Base-by-base conservation (phyloP, 1,284 basidiomycete species). In the Rhizoctonia solani region DNA sequence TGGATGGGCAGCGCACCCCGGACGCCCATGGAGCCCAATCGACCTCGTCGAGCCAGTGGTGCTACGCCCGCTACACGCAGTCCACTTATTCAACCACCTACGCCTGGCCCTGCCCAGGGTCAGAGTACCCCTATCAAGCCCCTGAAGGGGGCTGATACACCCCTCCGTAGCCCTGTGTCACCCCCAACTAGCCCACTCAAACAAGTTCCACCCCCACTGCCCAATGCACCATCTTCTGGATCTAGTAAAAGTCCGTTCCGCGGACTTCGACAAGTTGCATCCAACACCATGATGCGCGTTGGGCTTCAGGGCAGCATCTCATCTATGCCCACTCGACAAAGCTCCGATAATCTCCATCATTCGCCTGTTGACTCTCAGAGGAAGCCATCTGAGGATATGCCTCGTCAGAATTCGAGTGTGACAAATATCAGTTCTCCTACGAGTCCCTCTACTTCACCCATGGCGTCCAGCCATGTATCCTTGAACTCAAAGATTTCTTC, bases 401-500 rank as follows among this genome's bases (percentile, higher is more conserved):
- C 58, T 13, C 49, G 52, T 4, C 23, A 34, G 27, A 53, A 58
- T n/a, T 23, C 59, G 13, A 21, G 49, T 14, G 39, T 41, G 21
- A 30, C 41, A 19, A 30, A 68, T 21, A 70, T 29, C 14, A 27
- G 21, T 32, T 47, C 56, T 19, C 42, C 56, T n/a, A 19, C 56
- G 56, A 59, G 56, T 19, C 32, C 34, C 25, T 63, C 59, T 3
- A 25, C 61, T 16, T 66, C 61, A 19, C 61, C 50, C 19, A 44
- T 50, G 47, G 50, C 39, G 13, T 53, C 52, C 23, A 72, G 76
- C 34, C 74, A 69, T 37, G 69, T 71, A 23, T 85, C 85, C 0
- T 75, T 87, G 9, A 80, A 82, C 5, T 78, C 81, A 0, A 88
- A 87, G 72, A 74, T 87, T 4, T 87, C 85, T 0, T 74, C 87